A percentile compares a stretch with the other conserved stretches of the same genome.
Evolutionary conservation across 2,329 filamentous ascomycete species (phyloP).

Genomic region (Pyricularia grisea): DNA sequence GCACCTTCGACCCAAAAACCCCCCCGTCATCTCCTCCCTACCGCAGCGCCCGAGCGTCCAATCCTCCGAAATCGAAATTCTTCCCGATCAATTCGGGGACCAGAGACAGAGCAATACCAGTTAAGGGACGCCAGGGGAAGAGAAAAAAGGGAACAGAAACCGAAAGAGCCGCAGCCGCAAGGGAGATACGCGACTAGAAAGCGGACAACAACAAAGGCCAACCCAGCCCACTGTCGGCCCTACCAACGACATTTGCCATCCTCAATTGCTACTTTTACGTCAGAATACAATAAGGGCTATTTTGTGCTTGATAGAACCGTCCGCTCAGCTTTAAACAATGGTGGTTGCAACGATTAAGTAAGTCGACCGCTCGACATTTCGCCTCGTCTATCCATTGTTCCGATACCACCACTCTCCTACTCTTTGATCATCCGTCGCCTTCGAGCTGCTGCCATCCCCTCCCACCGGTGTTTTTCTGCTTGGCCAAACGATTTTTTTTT

Average conservation of each 20-base stretch:
- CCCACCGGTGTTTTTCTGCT: neutral
- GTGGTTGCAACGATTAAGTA: slow-evolving; percentile 59
- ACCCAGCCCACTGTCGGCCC: neutral
- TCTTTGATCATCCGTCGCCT: neutral
- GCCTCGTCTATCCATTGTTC: neutral
- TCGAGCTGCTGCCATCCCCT: neutral
- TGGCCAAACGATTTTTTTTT: neutral
- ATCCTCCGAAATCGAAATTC: neutral
- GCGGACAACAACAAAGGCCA: neutral
- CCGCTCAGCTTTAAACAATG: slow-evolving; percentile 31
- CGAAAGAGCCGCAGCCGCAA: neutral
- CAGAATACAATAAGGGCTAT: neutral
- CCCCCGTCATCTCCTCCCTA: neutral
- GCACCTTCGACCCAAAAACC: neutral
- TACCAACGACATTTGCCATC: neutral
- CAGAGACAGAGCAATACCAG: neutral
- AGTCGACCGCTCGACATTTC: slow-evolving; percentile 15
- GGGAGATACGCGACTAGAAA: neutral
- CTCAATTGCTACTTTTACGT: slow-evolving; percentile 1
- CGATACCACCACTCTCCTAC: neutral
- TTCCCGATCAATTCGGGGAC: slow-evolving; percentile 1
- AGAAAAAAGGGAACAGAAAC: neutral
- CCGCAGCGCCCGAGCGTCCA: neutral
- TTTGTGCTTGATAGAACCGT: neutral
- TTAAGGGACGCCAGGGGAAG: neutral